phyloP scores from a whole-genome alignment of 1,139 yeast genomes.

The Meyerozyma elateridarum region DNA sequence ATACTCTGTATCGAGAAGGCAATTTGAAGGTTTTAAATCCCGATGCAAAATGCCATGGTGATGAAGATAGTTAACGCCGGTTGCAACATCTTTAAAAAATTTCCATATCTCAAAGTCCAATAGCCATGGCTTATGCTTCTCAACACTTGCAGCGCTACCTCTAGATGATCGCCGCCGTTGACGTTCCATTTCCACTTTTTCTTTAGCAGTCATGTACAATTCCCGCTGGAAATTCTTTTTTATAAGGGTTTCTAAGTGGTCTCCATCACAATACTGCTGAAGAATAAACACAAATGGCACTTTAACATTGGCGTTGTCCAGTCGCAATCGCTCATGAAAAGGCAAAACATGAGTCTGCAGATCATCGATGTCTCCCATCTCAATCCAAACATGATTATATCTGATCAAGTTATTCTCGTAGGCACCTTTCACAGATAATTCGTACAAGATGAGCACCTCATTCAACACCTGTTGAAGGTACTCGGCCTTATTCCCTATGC shows the following conservation, averaged over 20 bases:
- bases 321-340: constrained; percentile 7
- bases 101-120: constrained; percentile 45
- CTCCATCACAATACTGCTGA: constrained; percentile 86
- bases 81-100: constrained; percentile 61
- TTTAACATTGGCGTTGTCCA: constrained; percentile 10
- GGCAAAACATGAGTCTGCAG: constrained; percentile 28
- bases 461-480: constrained; percentile 67
- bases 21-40: constrained; percentile 85
- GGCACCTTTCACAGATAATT: constrained; percentile 38
- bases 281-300: constrained; percentile 82
- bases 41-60: constrained; percentile 73
- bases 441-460: constrained; percentile 67
- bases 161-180: constrained; percentile 16
- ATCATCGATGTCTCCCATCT: constrained; percentile 57
- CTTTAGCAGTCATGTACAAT: constrained; percentile 20
- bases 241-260: constrained; percentile 72
- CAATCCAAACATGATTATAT: constrained; percentile 91
- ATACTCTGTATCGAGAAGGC: constrained; percentile 50
- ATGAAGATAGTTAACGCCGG: constrained; percentile 72
- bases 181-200: constrained; percentile 24
- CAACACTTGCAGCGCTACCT: constrained; percentile 10
- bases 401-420: constrained; percentile 61
- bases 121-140: constrained; percentile 24
- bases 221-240: constrained; percentile 24
- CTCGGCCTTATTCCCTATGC: constrained; percentile 69